Evolutionary conservation across 352 stramenopile genomes (phyloP).

Genomic region (Aphanomyces cochlioides): DNA sequence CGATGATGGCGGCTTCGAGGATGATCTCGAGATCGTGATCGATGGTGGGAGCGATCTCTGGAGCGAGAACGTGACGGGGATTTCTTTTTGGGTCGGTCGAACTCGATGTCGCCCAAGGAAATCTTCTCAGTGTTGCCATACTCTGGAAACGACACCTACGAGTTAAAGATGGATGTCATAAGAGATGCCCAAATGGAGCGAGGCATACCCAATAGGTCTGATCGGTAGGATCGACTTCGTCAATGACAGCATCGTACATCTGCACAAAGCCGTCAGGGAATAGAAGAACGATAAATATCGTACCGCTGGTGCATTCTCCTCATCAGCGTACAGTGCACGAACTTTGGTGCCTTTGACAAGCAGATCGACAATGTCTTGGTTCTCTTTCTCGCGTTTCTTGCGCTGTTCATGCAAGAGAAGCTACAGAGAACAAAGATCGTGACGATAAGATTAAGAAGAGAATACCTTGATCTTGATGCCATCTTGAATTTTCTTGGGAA

Average conservation of each 20-base stretch:
- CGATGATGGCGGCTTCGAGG: constrained; percentile 36
- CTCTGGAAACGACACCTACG: constrained; percentile 92
- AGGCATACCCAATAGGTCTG: constrained; percentile 57
- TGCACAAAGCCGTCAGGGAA: constrained; percentile 29
- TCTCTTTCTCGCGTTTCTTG: constrained; percentile 59
- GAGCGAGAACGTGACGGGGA: constrained; percentile 41
- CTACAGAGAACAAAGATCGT: constrained; percentile 37
- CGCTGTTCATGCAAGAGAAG: constrained; percentile 69
- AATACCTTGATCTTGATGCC: constrained; percentile 94
- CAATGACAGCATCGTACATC: constrained; percentile 96
- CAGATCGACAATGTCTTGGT: constrained; percentile 65
- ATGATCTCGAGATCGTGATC: constrained; percentile 37
- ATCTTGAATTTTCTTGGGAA: constrained; percentile 94
- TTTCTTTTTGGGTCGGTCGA: constrained; percentile 43
- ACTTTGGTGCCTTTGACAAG: constrained; percentile 88
- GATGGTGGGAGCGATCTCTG: constrained; percentile 33
- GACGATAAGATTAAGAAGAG: neutral
- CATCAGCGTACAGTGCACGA: constrained; percentile 93
- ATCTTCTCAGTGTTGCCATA: constrained; percentile 97
- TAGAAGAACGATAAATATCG: neutral
- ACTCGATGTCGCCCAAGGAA: constrained; percentile 92
- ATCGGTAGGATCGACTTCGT: constrained; percentile 85
- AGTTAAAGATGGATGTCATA: constrained; percentile 40
- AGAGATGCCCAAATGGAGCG: neutral
- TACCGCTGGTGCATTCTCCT: constrained; percentile 90